phyloP scores from a whole-genome alignment of 257 asterid species.

The Capsicum rhomboideum region DNA sequence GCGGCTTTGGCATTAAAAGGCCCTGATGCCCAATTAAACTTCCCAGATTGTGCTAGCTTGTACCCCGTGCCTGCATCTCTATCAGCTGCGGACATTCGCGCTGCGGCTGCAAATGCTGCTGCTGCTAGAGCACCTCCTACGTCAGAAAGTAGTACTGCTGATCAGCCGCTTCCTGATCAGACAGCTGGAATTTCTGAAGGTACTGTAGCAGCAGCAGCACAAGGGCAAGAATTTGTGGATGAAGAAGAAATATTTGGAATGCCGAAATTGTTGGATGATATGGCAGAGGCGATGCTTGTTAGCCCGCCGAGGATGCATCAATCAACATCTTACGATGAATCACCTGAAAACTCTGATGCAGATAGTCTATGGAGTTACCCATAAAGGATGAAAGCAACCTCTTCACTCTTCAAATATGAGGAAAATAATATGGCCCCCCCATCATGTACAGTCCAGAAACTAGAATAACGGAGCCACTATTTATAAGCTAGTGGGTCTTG shows the following conservation, averaged over 20 bases:
- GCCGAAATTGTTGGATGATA: slow-evolving; percentile 9
- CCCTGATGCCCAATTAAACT: slow-evolving; percentile 2
- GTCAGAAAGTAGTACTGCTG: neutral
- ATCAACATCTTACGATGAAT: neutral
- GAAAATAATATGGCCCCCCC: neutral
- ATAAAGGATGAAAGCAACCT: neutral
- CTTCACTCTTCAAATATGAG: neutral
- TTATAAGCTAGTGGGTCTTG: neutral
- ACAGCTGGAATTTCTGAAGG: neutral
- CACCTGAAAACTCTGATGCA: slow-evolving; percentile 3
- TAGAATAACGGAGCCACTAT: neutral
- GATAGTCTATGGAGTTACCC: slow-evolving; percentile 6
- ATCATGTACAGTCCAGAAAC: neutral
- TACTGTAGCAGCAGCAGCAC: neutral
- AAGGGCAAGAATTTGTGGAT: neutral
- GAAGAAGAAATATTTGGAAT: slow-evolving; percentile 6
- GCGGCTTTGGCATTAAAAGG: slow-evolving; percentile 19
- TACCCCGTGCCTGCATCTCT: slow-evolving; percentile 7
- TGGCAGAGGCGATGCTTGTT: slow-evolving; percentile 12
- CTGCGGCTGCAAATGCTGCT: slow-evolving; percentile 2
- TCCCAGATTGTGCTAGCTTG: neutral
- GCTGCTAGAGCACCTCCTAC: neutral
- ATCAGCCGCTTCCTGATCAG: too few species aligned
- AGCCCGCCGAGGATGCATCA: slow-evolving; percentile 9
- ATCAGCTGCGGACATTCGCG: neutral